Evolutionary conservation across 2,329 filamentous ascomycete genomes (phyloP).

Genomic region (Fusarium burgessii): DNA sequence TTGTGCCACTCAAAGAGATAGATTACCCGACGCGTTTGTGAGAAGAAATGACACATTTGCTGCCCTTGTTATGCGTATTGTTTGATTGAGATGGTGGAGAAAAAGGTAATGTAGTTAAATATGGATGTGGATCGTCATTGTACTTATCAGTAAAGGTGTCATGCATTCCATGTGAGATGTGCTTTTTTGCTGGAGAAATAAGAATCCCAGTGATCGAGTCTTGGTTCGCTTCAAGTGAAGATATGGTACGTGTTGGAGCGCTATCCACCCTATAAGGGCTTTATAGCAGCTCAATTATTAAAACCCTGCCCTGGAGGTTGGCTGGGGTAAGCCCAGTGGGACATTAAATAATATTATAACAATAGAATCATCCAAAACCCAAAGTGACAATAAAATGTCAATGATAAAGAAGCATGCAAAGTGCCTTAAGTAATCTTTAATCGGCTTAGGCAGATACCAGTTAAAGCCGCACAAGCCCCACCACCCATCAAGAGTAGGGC

Average conservation of each 20-base stretch:
- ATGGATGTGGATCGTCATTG: too few species aligned
- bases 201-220: accelerated
- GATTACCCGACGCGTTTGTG: too few species aligned
- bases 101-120: too few species aligned
- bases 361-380: too few species aligned
- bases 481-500: background rate
- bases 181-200: background rate
- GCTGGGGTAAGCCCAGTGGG: too few species aligned
- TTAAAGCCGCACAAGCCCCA: background rate
- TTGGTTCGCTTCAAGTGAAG: background rate
- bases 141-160: too few species aligned
- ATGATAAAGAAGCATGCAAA: background rate
- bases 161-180: too few species aligned
- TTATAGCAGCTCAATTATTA: accelerated
- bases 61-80: too few species aligned
- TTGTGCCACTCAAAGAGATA: too few species aligned
- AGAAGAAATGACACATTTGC: accelerated
- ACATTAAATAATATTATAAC: too few species aligned
- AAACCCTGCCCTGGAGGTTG: background rate
- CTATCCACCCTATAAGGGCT: accelerated
- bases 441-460: background rate
- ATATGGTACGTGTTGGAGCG: accelerated
- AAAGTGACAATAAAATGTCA: background rate
- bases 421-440: background rate
- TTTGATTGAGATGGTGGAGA: too few species aligned